Base-by-base conservation (phyloP, 345 rosid species). In the Linum tenue region DNA sequence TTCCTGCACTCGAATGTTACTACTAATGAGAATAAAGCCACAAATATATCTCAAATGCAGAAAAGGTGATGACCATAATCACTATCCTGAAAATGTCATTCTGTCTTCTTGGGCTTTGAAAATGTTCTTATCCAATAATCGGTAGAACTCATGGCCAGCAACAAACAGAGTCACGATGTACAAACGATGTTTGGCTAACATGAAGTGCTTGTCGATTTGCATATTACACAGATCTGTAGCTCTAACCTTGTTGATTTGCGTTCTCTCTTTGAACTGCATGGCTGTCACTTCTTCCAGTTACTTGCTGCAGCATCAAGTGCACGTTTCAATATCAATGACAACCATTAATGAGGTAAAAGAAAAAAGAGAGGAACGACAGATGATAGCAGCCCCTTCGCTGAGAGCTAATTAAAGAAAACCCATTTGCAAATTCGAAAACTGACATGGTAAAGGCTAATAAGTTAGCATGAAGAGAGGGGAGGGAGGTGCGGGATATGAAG, bases 171-270 rank as follows among this genome's bases (percentile, higher is more conserved):
- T 17, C 9, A n/a, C 15, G 17, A 7, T 9, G 7, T 15, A 22
- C 36, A 15, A 9, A 57, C 1, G 36, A 35, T 8, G 35, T 15
- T 9, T 15, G 60, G 31, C 68, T 59, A 63, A 51, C 42, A 77
- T 48, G 50, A 64, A 65, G 6, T 62, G 59, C 65, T 67, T 65
- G 40, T 22, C 31, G 31, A 22, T 22, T 1, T 22, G 1, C 31
- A 22, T 22, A 9, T 12, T 10, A 48, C 14, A 48, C 14, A 48
- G 31, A 22, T 22, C 31, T 22, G 53, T 48, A 48, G 53, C 14
- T 76, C 92, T 78, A 69, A 92, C 98, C 98, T 73, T 79, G 91
- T 75, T 69, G 84, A 70, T 78, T 80, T 64, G 74, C 85, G 66
- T 73, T 58, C 64, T 81, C 89, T 73, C 73, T 43, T 38, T 81